A percentile compares a stretch with the other conserved stretches of the same genome.
Conservation (phyloP, 345 rosid genomes). For the Citrus maxima region DNA sequence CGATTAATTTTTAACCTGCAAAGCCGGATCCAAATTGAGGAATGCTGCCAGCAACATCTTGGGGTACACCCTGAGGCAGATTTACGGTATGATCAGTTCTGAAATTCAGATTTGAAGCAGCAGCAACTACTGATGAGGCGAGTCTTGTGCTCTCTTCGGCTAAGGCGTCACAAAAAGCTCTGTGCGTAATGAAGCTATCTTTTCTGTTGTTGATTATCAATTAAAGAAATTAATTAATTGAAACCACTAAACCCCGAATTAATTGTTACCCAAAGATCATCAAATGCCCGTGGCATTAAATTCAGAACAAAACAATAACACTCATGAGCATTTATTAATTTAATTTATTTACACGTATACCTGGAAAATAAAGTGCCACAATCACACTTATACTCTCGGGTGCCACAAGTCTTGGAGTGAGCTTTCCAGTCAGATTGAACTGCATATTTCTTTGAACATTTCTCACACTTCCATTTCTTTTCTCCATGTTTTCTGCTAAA, state of each 20-base stretch:
- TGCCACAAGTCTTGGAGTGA: slow-evolving; percentile 93
- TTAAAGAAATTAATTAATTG: too few species aligned
- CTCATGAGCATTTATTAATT: slow-evolving; percentile 32
- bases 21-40: slow-evolving; percentile 50
- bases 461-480: slow-evolving; percentile 96
- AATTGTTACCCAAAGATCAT: not conserved
- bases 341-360: slow-evolving; percentile 22
- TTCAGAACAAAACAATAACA: slow-evolving; percentile 13
- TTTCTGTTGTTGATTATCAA: slow-evolving; percentile 45
- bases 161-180: slow-evolving; percentile 94
- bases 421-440: slow-evolving; percentile 99
- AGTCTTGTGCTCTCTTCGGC: slow-evolving; percentile 77
- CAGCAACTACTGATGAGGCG: slow-evolving; percentile 40
- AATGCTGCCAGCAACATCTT: slow-evolving; percentile 16
- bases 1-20: too few species aligned
- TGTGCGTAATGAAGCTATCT: slow-evolving; percentile 92
- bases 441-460: slow-evolving; percentile 95
- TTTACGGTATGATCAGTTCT: slow-evolving; percentile 35
- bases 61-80: slow-evolving; percentile 44
- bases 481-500: slow-evolving; percentile 93
- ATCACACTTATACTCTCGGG: slow-evolving; percentile 92
- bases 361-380: slow-evolving; percentile 96
- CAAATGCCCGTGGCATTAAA: slow-evolving; percentile 29
- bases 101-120: slow-evolving; percentile 47
- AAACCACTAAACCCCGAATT: not conserved